Evolutionary conservation across 495 filamentous ascomycete genomes (phyloP).

Genomic region (Lophium mytilinum): DNA sequence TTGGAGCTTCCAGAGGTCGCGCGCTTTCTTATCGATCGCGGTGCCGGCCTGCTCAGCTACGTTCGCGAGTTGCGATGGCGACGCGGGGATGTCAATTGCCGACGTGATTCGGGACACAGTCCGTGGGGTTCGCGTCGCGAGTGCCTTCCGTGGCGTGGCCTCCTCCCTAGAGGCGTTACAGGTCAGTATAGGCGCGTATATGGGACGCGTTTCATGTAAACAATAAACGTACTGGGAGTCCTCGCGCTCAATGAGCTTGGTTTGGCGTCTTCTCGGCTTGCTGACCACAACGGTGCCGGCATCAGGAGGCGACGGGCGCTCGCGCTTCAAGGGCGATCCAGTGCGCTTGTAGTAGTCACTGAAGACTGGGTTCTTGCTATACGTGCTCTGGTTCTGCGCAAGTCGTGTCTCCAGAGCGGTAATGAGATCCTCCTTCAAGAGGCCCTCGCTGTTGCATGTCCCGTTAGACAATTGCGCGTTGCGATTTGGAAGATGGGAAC

Average conservation of each 20-base stretch:
- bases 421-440: slow-evolving; percentile 79
- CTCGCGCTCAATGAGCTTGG: slow-evolving; percentile 2
- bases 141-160: slow-evolving; percentile 16
- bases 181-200: slow-evolving; percentile 19
- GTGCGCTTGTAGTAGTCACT: slow-evolving; percentile 66
- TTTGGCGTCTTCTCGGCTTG: slow-evolving; percentile 29
- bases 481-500: slow-evolving; percentile 14
- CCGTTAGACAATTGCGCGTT: slow-evolving; percentile 15
- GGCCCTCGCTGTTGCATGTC: slow-evolving; percentile 52
- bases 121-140: slow-evolving; percentile 48
- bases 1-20: slow-evolving; percentile 32
- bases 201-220: slow-evolving; percentile 21
- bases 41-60: slow-evolving; percentile 68
- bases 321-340: slow-evolving; percentile 73
- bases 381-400: slow-evolving; percentile 51
- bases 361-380: slow-evolving; percentile 55
- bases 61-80: slow-evolving; percentile 75
- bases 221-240: slow-evolving; percentile 26
- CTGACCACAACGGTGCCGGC: slow-evolving; percentile 35
- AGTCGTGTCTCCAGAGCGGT: slow-evolving; percentile 67
- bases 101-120: slow-evolving; percentile 46
- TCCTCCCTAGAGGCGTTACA: slow-evolving; percentile 5
- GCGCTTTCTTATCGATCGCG: slow-evolving; percentile 47
- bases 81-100: slow-evolving; percentile 55
- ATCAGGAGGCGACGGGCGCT: slow-evolving; percentile 35